Base-by-base conservation (phyloP, 179 eudicot genomes). In the Patellifolia procumbens region DNA sequence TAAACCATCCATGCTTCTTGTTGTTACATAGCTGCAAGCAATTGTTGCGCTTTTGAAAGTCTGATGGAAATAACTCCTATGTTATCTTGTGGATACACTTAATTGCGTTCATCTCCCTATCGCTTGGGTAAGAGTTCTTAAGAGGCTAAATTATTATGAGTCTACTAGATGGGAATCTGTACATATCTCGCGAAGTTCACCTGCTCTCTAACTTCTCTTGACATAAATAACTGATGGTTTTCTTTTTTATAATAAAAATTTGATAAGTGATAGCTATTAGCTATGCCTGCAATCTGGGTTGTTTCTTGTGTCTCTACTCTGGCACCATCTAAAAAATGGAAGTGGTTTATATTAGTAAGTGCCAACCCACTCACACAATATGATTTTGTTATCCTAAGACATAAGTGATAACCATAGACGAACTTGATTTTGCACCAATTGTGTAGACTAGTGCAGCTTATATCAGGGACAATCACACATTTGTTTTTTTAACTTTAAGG, bases 291-390 rank as follows among this genome's bases (percentile, higher is more conserved):
- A 37, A 24, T 28, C 32, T 68, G n/a, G n/a, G 28, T 67, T 67
- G 16, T 46, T 45, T 22, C 31, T 37, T 26, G n/a, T 8, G 35
- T 15, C 28, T 13, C 20, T 53, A 1, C 2, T 12, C 49, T 7
- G 16, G 35, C 72, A 68, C 45, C 53, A 68, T 24, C 22, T 68
- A 68, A 68, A 24, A 68, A 45, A 26, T 45, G 35, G 55, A 68
- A 10, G 52, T 42, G 28, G 12, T 20, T 22, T 22, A 55, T 55
- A 4, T 13, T 61, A 61, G 5, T 31, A 1, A 61, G 19, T 26
- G 58, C 56, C 48, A 48, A 69, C 17, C 11, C 24, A 22, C 29
- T 29, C 60, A 55, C 24, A 13, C 8, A n/a, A 55, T 52, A 52
- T 16, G 58, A n/a, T 55, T 55, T 24, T n/a, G n/a, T 24, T 24